Evolutionary conservation across 1,284 basidiomycete genomes (phyloP), one percentile per base, ranked within the genome.

Genomic region (Mycosarcoma maydis): DNA sequence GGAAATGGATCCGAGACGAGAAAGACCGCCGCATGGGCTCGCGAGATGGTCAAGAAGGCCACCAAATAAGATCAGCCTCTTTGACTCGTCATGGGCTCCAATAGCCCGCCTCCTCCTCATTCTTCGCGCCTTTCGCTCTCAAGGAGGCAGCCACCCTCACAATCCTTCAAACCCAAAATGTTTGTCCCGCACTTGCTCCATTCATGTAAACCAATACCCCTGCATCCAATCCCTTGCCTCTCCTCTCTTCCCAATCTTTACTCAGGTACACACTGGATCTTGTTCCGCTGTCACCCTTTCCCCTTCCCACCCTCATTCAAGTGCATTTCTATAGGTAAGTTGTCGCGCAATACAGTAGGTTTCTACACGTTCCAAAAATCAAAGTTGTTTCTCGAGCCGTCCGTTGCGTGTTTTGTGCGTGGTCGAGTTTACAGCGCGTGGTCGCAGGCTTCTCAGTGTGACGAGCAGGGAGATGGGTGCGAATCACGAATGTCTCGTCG

Each of bases 11-110:
- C 82, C 56, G 83, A 84, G 64, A 85, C 85, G 39, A 83, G 84
- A 50, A 84, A 84, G 66, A 85, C 85, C 33, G 85, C 86, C 27
- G 84, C 84, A 41, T 87, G 86, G 83, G 86, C 86, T 6, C 83
- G 85, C 65, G 86, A 86, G 80, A 85, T 77, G 67, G 56, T 80
- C 48, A 80, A 76, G 51, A 73, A 75, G 58, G 72, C 77, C 10
- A 43, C 53, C 10, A 68, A 68, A 46, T 68, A 30, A 42, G n/a
- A 30, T 10, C 16, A 1, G n/a, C n/a, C n/a, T n/a, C 23, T 41
- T 41, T 10, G 4, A 4, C 8, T 22, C 11, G 14, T 27, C 22
- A 6, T 11, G 9, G 53, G 49, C 53, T 61, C 62, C 62, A 66
- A 59, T 56, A 59, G 56, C 62, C 51, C 30, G 9, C 7, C 4